These are phyloP conservation scores for Laetiporus sulphureus DNA, from an alignment of 1,284 basidiomycete species.

Conservation along the genomic window DNA sequence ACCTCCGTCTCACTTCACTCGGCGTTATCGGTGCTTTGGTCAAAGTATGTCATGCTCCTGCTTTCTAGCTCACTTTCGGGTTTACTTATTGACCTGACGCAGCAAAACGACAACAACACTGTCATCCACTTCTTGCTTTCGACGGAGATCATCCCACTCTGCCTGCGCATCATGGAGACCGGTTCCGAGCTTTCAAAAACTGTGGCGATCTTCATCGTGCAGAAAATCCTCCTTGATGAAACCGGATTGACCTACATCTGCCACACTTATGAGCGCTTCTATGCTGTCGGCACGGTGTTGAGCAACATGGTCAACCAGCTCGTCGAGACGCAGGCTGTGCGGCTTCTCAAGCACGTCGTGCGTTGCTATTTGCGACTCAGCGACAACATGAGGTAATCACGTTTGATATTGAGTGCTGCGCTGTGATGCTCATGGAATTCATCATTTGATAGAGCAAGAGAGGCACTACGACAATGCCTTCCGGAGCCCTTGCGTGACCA, in stretches of 20 bases:
- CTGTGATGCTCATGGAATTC: not conserved
- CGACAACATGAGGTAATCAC: constrained; percentile 91
- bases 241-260: constrained; percentile 98
- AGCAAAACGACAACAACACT: constrained; percentile 99
- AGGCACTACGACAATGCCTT: constrained; percentile 94
- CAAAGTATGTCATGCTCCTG: constrained; percentile 53
- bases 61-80: not conserved
- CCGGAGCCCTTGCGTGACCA: constrained; percentile 94
- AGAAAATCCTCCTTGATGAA: constrained; percentile 98
- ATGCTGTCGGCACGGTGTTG: constrained; percentile 96
- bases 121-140: constrained; percentile 99
- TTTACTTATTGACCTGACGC: constrained; percentile 7
- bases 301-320: constrained; percentile 98
- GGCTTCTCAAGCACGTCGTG: constrained; percentile 97
- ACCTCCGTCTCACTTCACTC: constrained; percentile 93
- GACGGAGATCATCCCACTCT: constrained; percentile 99
- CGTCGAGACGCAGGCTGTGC: constrained; percentile 95
- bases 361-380: constrained; percentile 94
- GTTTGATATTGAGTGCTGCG: constrained; percentile 23
- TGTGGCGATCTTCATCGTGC: constrained; percentile 99
- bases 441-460: constrained; percentile 66
- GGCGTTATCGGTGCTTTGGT: constrained; percentile 99
- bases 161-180: constrained; percentile 99
- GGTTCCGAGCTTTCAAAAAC: constrained; percentile 99
- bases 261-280: constrained; percentile 99